These are phyloP conservation scores for Aspergillus fijiensis DNA, from an alignment of 2,329 filamentous ascomycete species.

Conservation along the genomic window DNA sequence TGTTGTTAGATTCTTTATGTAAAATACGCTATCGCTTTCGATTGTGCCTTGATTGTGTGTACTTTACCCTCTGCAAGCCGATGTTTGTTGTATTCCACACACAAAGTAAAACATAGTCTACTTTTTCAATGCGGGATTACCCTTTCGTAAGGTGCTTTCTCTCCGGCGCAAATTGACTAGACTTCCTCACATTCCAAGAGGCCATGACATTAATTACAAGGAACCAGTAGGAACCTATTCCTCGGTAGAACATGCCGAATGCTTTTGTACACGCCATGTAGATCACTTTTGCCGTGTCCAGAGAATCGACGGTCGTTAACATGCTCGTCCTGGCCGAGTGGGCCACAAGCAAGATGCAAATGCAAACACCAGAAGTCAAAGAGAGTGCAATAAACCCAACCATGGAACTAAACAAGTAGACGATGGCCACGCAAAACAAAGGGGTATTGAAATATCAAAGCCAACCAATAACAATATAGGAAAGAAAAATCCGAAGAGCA, in stretches of 20 bases:
- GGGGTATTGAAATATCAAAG: conserved; percentile 5
- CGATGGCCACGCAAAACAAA: neutral
- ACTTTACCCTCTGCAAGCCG: neutral
- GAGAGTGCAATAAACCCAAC: neutral
- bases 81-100: neutral
- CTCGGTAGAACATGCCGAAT: neutral
- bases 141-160: neutral
- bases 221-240: neutral
- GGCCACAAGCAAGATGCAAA: neutral
- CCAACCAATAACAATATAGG: neutral
- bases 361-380: neutral
- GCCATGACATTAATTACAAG: neutral
- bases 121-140: neutral
- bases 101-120: neutral
- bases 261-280: neutral
- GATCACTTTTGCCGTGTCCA: neutral
- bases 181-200: neutral
- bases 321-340: neutral
- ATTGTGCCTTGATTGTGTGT: conserved; percentile 11
- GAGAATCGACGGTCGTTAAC: neutral
- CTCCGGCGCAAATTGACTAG: too few species aligned
- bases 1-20: conserved; percentile 14
- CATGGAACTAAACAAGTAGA: neutral
- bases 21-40: conserved; percentile 19
- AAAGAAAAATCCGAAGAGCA: conserved; percentile 1